Conservation (phyloP, 352 stramenopile genomes). For the Phytophthora fragariae region DNA sequence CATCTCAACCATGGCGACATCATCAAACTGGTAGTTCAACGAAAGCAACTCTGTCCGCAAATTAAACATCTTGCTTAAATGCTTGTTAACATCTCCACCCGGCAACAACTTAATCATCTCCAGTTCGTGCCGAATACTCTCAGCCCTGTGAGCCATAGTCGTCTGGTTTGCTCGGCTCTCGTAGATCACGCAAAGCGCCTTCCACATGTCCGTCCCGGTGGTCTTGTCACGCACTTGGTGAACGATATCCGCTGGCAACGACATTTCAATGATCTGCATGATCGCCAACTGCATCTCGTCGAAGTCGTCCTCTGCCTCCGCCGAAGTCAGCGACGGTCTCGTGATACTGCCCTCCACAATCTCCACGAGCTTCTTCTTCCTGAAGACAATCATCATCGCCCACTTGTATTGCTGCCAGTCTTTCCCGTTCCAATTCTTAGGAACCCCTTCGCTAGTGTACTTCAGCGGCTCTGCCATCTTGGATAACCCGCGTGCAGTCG, state of each 20-base stretch:
- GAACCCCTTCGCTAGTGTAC: background rate
- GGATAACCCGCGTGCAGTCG: background rate
- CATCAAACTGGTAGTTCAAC: too few relatives aligned
- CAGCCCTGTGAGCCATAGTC: background rate
- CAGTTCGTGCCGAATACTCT: too few relatives aligned
- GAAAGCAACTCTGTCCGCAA: too few relatives aligned
- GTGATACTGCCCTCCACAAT: background rate
- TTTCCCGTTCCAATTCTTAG: background rate
- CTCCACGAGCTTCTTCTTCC: background rate
- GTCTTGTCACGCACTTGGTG: too few relatives aligned
- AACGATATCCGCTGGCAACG: too few relatives aligned
- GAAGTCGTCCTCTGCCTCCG: background rate
- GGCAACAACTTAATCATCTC: too few relatives aligned
- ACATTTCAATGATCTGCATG: background rate
- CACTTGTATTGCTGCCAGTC: background rate
- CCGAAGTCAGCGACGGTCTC: background rate
- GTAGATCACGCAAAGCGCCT: too few relatives aligned
- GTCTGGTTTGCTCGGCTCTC: too few relatives aligned
- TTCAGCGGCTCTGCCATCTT: background rate
- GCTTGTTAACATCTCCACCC: too few relatives aligned
- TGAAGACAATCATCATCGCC: background rate
- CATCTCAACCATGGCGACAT: slow-evolving; percentile 5
- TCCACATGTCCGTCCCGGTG: too few relatives aligned
- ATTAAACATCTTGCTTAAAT: too few relatives aligned
- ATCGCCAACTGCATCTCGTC: background rate